Conservation (phyloP, 1,284 basidiomycete genomes). For the Melampsora americana region DNA sequence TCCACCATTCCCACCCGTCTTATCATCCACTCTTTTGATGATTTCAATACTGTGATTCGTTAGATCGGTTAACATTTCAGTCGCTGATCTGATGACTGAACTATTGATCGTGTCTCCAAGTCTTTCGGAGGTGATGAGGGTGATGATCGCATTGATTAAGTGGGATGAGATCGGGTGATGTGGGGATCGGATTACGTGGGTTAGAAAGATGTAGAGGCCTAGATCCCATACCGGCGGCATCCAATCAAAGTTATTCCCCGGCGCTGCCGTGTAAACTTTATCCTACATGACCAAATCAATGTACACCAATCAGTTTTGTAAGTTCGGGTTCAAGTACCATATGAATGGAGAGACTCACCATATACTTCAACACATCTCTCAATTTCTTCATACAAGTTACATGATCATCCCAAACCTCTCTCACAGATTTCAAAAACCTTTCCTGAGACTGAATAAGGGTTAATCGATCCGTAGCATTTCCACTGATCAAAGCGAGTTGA, state of each 20-base stretch:
- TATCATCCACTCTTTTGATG: constrained; percentile 30
- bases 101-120: constrained; percentile 87
- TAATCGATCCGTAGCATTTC: constrained; percentile 48
- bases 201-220: constrained; percentile 78
- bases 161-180: constrained; percentile 72
- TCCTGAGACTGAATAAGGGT: constrained; percentile 58
- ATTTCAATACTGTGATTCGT: constrained; percentile 26
- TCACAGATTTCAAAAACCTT: constrained; percentile 74
- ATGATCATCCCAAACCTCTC: constrained; percentile 91
- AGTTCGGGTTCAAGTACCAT: not conserved
- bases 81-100: constrained; percentile 79
- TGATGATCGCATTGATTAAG: constrained; percentile 74
- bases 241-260: constrained; percentile 55
- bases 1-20: constrained; percentile 45
- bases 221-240: constrained; percentile 78
- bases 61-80: constrained; percentile 44
- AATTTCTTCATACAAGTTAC: constrained; percentile 82
- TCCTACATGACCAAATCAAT: constrained; percentile 70
- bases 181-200: constrained; percentile 68
- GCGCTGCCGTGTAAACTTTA: constrained; percentile 70
- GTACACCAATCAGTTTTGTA: not conserved
- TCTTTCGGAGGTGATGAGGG: constrained; percentile 84
- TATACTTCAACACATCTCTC: constrained; percentile 87
- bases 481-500: constrained; percentile 4
- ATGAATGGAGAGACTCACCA: constrained; percentile 62